Percentiles rank a stretch among this genome's conserved stretches.
Evolutionary conservation across 2,329 filamentous ascomycete genomes (phyloP).

Genomic region (Colletotrichum eleusines): DNA sequence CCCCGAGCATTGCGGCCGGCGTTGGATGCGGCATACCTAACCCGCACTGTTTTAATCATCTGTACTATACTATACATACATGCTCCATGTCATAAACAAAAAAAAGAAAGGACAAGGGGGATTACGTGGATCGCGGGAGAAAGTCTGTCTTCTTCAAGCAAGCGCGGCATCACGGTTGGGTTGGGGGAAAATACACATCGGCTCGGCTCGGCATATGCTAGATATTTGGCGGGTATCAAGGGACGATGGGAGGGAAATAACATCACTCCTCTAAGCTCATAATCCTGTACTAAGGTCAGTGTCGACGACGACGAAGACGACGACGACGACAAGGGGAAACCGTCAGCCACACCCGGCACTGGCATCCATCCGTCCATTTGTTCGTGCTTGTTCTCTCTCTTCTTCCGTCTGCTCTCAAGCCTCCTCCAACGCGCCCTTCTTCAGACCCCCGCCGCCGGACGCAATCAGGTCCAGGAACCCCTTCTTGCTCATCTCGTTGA

Average conservation of each 20-base stretch:
- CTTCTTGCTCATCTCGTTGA: constrained; percentile 97
- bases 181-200: constrained; percentile 22
- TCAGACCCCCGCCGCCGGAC: constrained; percentile 69
- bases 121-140: not conserved
- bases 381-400: not conserved
- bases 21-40: constrained; percentile 26
- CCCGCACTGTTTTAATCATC: constrained; percentile 27
- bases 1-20: constrained; percentile 8
- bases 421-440: constrained; percentile 70
- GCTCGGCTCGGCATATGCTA: constrained; percentile 37
- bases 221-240: constrained; percentile 43
- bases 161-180: constrained; percentile 35
- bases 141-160: constrained; percentile 22
- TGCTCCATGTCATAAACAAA: constrained; percentile 1
- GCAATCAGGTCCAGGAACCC: constrained; percentile 94
- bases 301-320: too few relatives aligned
- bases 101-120: not conserved
- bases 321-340: not conserved
- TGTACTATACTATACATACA: constrained; percentile 41
- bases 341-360: not conserved
- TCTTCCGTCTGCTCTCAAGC: constrained; percentile 53
- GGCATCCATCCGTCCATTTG: not conserved
- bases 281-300: constrained; percentile 14
- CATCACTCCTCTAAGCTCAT: constrained; percentile 43
- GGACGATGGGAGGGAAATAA: constrained; percentile 44